Evolutionary conservation across 139 green algal genomes (phyloP), one percentile per base, ranked within the genome.

Genomic region (Chlamydomonas sp.): DNA sequence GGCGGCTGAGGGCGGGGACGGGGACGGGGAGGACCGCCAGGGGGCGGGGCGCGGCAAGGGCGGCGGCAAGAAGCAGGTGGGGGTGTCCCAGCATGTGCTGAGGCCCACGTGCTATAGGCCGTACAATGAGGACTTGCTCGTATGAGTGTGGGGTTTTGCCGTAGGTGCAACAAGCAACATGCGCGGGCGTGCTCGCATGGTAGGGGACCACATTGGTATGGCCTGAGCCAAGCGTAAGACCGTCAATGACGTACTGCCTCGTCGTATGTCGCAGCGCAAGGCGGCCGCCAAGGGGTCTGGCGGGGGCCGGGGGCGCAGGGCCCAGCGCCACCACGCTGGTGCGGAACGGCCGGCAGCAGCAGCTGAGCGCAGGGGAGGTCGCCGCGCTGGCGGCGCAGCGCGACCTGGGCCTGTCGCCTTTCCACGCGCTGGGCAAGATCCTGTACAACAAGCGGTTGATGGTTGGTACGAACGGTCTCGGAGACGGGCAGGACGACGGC

Each of bases 341-440:
- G 73, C 83, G 74, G 16, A 64, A n/a, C 1, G 83, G 73, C 0
- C 31, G 63, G 63, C 73, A 82, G 57, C 49, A 76, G 63, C 49
- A 63, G 83, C 83, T 88, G 63, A 68, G 73, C 6, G 15, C 73
- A 17, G 83, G 69, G 0, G 83, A 88, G 75, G 83, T 88, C 63
- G 73, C 73, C 31, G 31, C 73, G 16, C 17, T 88, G 73, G 83
- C 75, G 5, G 77, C 77, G 15, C 83, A 90, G 8, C 78, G 91
- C 0, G 95, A 98, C 82, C 84, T 91, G 82, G 88, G 89, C 0
- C 90, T 98, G 2, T 78, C 86, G 57, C 77, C 96, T 2, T 97
- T 97, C 84, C 96, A 98, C 79, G 95, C 93, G 14, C 88, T 98
- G 0, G 96, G 96, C 18, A 97, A 97, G 89, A 80, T 98, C 60